phyloP scores from a whole-genome alignment of 768 basidiomycete species.

The Russula earlei region DNA sequence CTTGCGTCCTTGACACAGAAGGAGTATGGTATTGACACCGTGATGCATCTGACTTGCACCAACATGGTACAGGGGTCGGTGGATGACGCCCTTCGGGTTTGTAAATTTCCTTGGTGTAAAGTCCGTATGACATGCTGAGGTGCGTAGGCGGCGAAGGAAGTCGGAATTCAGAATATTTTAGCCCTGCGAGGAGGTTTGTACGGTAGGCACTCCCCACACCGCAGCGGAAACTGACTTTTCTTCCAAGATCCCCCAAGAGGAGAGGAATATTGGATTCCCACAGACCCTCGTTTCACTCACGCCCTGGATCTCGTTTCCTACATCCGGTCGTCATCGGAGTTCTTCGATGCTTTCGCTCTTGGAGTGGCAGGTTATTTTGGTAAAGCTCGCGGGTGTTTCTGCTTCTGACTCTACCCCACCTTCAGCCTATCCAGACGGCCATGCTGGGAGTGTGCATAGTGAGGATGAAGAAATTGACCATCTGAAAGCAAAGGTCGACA shows the following conservation, averaged over 20 bases:
- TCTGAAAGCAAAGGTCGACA: slow-evolving; percentile 82
- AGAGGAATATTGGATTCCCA: slow-evolving; percentile 86
- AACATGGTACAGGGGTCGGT: slow-evolving; percentile 89
- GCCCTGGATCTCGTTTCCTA: slow-evolving; percentile 87
- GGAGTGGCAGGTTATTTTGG: slow-evolving; percentile 74
- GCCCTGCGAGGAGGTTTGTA: slow-evolving; percentile 81
- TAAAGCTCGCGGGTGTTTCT: neutral
- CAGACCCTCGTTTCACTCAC: slow-evolving; percentile 74
- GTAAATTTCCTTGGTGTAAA: slow-evolving; percentile 22
- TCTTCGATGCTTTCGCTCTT: slow-evolving; percentile 80
- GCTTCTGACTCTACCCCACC: neutral
- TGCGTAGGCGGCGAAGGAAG: slow-evolving; percentile 59
- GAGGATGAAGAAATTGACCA: slow-evolving; percentile 58
- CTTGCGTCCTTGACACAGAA: slow-evolving; percentile 70
- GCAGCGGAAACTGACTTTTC: neutral
- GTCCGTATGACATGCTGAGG: neutral
- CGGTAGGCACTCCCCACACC: neutral
- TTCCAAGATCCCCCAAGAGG: slow-evolving; percentile 81
- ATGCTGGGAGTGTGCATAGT: slow-evolving; percentile 49
- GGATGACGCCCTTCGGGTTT: slow-evolving; percentile 74
- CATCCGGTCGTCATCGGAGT: slow-evolving; percentile 69
- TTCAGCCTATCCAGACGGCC: slow-evolving; percentile 85
- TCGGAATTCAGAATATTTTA: slow-evolving; percentile 82
- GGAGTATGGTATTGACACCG: slow-evolving; percentile 71
- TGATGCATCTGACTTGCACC: slow-evolving; percentile 94